phyloP scores from a whole-genome alignment of 148 eudicot genomes.

The Chenopodium quinoa region DNA sequence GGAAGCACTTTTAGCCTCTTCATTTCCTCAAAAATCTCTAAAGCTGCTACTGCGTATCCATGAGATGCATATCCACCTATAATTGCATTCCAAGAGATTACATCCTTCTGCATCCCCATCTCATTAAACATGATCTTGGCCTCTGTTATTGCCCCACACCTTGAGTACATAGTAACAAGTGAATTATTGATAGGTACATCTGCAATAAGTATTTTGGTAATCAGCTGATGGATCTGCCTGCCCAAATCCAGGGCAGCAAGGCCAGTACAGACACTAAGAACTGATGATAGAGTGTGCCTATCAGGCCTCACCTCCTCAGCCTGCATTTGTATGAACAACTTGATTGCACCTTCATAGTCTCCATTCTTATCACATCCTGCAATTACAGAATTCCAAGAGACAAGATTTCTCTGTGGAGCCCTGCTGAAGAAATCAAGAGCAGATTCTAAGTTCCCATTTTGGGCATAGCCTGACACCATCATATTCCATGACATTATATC shows the following conservation, averaged over 20 bases:
- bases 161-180: conserved; percentile 56
- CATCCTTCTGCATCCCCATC: conserved; percentile 39
- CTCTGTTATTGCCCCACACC: conserved; percentile 51
- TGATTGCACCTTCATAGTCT: conserved; percentile 42
- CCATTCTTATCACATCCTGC: conserved; percentile 46
- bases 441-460: conserved; percentile 38
- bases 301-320: conserved; percentile 43
- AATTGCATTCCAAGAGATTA: conserved; percentile 59
- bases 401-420: conserved; percentile 40
- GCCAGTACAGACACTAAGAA: conserved; percentile 45
- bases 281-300: conserved; percentile 47
- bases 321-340: conserved; percentile 45
- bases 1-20: conserved; percentile 39
- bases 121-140: conserved; percentile 44
- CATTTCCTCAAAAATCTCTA: conserved; percentile 49
- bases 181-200: conserved; percentile 52
- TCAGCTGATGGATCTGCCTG: conserved; percentile 47
- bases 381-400: conserved; percentile 53
- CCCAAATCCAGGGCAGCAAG: conserved; percentile 41
- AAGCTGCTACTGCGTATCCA: conserved; percentile 41
- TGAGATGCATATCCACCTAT: conserved; percentile 59
- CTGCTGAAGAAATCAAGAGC: conserved; percentile 41
- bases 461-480: conserved; percentile 48
- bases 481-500: conserved; percentile 55
- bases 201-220: conserved; percentile 35